Conservation (phyloP, 148 eudicot genomes). For the Rhododendron ferrugineum region DNA sequence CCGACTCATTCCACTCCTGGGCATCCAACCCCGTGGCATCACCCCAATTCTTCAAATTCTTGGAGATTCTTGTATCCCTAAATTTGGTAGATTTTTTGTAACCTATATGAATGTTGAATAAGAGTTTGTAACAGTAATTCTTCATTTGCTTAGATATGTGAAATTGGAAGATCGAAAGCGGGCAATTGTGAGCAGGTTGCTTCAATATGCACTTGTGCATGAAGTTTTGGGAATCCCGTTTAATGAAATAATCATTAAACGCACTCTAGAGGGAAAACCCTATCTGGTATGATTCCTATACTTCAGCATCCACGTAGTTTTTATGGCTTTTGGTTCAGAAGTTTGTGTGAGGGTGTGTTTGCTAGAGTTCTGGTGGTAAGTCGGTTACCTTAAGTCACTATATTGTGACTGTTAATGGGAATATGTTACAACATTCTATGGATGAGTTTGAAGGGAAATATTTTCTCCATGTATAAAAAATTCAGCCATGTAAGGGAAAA, state of each 20-base stretch:
- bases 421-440: neutral
- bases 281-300: slow-evolving; percentile 44
- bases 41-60: neutral
- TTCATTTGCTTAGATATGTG: slow-evolving; percentile 34
- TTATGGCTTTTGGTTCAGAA: neutral
- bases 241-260: slow-evolving; percentile 51
- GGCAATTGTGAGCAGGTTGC: slow-evolving; percentile 74
- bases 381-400: neutral
- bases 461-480: neutral
- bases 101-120: neutral
- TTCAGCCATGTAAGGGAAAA: neutral
- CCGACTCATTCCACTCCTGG: neutral
- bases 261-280: slow-evolving; percentile 80
- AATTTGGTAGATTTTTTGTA: neutral
- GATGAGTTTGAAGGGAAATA: slow-evolving; percentile 1
- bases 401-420: neutral
- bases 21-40: neutral
- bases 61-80: neutral
- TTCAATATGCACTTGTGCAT: slow-evolving; percentile 76
- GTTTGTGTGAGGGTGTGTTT: neutral
- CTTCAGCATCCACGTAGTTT: neutral
- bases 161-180: slow-evolving; percentile 71
- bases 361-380: neutral
- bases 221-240: slow-evolving; percentile 55
- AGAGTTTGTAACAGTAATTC: neutral